Percentiles rank a stretch among this genome's conserved stretches.
Evolutionary conservation across 2,329 filamentous ascomycete genomes (phyloP).

Genomic region (Trichoderma sp.): DNA sequence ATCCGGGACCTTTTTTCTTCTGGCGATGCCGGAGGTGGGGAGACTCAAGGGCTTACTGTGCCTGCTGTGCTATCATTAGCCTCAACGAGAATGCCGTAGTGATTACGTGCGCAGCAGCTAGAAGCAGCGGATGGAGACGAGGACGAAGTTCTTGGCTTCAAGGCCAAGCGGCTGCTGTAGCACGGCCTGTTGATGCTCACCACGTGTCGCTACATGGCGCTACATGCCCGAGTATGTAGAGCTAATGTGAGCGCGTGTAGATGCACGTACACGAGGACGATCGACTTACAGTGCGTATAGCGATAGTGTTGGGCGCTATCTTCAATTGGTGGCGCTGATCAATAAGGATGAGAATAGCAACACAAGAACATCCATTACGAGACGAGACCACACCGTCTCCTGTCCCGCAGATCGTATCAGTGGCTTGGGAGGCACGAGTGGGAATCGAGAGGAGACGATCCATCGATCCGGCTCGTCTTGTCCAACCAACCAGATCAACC

Average conservation of each 20-base stretch:
- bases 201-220: constrained; percentile 13
- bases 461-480: not conserved
- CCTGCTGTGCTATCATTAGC: not conserved
- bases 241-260: not conserved
- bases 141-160: not conserved
- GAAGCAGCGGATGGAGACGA: not conserved
- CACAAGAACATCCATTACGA: not conserved
- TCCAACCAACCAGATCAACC: not conserved
- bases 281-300: too few relatives aligned
- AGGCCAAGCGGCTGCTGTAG: not conserved
- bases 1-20: not conserved
- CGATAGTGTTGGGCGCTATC: not conserved
- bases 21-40: not conserved
- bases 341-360: constrained; percentile 19
- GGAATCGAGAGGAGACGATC: constrained; percentile 13
- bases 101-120: constrained; percentile 22
- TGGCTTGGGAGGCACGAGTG: constrained; percentile 1
- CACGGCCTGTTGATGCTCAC: constrained; percentile 18
- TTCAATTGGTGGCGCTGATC: constrained; percentile 11
- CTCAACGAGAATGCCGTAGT: not conserved
- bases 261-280: not conserved
- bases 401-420: not conserved
- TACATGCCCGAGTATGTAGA: not conserved
- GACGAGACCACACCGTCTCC: constrained; percentile 18
- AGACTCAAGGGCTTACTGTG: constrained; percentile 13